Conservation (phyloP, 805 yeast species). For the Nakazawaea peltata region DNA sequence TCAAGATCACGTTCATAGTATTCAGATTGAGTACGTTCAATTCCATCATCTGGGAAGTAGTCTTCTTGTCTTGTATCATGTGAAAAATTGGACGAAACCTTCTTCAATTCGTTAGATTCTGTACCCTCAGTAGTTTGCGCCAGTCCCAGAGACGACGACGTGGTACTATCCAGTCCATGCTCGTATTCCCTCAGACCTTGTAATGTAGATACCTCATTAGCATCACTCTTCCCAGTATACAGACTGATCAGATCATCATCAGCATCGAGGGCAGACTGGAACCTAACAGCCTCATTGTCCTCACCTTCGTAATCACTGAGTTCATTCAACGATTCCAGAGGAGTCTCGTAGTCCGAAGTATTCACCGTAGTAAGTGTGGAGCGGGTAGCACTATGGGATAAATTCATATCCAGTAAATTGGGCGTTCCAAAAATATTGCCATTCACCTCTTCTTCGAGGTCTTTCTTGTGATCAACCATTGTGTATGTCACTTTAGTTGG, state of each 20-base stretch:
- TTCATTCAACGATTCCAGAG: conserved; percentile 7
- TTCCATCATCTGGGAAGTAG: conserved; percentile 9
- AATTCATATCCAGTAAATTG: not conserved
- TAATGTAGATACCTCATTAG: too few species aligned
- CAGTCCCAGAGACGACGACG: too few species aligned
- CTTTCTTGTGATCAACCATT: too few species aligned
- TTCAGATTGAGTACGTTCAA: conserved; percentile 9
- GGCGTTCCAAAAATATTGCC: conserved; percentile 6
- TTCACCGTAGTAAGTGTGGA: conserved; percentile 1
- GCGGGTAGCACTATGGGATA: not conserved
- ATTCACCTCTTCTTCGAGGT: conserved; percentile 4
- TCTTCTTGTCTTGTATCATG: too few species aligned
- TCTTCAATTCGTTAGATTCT: too few species aligned
- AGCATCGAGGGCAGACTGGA: too few species aligned
- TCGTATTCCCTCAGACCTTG: too few species aligned
- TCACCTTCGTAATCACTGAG: conserved; percentile 7
- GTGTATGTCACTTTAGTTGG: too few species aligned
- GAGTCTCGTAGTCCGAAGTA: conserved; percentile 8
- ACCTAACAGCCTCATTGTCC: not conserved
- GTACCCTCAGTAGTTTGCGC: not conserved
- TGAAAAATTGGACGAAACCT: too few species aligned
- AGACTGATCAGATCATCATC: too few species aligned
- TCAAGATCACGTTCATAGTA: conserved; percentile 8
- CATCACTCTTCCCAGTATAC: too few species aligned
- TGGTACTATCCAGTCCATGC: too few species aligned